A percentile compares a stretch with the other conserved stretches of the same genome.
Evolutionary conservation across 75 land plant species (phyloP).

Genomic region (Larix kaempferi): DNA sequence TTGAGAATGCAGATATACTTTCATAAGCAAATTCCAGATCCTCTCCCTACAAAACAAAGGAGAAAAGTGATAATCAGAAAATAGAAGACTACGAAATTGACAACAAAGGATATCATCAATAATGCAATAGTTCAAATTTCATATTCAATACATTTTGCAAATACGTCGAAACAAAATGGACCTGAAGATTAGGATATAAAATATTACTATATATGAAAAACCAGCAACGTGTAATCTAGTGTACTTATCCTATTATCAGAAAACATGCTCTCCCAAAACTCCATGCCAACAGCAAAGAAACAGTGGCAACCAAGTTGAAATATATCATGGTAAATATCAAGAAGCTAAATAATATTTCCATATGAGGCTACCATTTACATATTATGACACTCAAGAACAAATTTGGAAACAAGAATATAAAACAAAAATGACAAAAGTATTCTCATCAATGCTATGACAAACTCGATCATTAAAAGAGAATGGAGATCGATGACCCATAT

Average conservation of each 20-base stretch:
- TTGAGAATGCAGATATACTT: conserved; percentile 96
- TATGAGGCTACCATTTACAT: too few relatives aligned
- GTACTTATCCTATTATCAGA: background rate
- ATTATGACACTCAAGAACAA: background rate
- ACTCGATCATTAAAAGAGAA: background rate
- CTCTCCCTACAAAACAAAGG: conserved; percentile 61
- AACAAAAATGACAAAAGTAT: background rate
- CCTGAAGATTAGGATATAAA: background rate
- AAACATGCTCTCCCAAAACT: background rate
- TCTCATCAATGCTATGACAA: background rate
- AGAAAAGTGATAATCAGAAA: background rate
- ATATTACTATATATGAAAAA: background rate
- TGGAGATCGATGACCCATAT: background rate
- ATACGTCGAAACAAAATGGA: background rate
- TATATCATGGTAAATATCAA: background rate
- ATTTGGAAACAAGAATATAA: background rate
- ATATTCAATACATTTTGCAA: background rate
- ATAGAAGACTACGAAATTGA: background rate
- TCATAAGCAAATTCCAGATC: conserved; percentile 96
- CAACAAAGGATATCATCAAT: background rate
- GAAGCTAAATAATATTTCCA: too few relatives aligned
- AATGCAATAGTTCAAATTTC: background rate
- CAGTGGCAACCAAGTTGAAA: background rate
- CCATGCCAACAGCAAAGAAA: background rate
- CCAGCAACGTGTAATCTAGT: background rate